Base-by-base conservation (phyloP, 768 basidiomycete genomes). In the Pseudohyphozyma bogoriensis region DNA sequence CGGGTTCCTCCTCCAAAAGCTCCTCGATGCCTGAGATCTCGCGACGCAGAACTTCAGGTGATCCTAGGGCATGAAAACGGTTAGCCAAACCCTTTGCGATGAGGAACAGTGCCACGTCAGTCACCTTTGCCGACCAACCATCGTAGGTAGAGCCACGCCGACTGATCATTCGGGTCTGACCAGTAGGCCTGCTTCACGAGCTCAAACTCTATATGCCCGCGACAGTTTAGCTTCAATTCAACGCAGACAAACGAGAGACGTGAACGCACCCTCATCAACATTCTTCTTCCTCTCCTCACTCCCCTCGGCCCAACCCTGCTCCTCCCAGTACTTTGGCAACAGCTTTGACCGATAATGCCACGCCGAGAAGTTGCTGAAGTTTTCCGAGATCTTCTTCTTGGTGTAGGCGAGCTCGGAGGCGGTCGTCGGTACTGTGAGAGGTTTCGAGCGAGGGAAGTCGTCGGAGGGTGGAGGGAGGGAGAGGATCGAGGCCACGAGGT, bases 121-220 rank as follows among this genome's bases (percentile, higher is more conserved):
- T 61, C 69, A 85, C 91, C 85, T 63, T 80, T 74, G 11, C 89
- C 89, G 55, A 96, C 81, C 3, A 99, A 79, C 91, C 93, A 97
- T n/a, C 91, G 82, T 70, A 97, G 95, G 73, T 97, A 99, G 59
- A 99, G 82, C 95, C 95, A 99, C 1, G 88, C 89, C 62, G 89
- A 90, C 73, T 97, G 93, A 73, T 97, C 93, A 47, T 83, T 82
- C 5, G 95, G 95, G 70, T 96, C 92, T 0, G 92, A 95, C 74
- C 91, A 99, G 77, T 97, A 82, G 1, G 93, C 95, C 70, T 93
- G 90, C 68, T 83, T 81, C 18, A 96, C 84, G 11, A 97, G 78
- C 42, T 91, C 89, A 71, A 93, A 90, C 71, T 99, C 95, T 99
- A 70, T 11, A 7, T 0, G n/a, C 12, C 1, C 12, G 15, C 7